These are phyloP conservation scores for Punica granatum DNA, from an alignment of 345 rosid species.

Conservation along the genomic window DNA sequence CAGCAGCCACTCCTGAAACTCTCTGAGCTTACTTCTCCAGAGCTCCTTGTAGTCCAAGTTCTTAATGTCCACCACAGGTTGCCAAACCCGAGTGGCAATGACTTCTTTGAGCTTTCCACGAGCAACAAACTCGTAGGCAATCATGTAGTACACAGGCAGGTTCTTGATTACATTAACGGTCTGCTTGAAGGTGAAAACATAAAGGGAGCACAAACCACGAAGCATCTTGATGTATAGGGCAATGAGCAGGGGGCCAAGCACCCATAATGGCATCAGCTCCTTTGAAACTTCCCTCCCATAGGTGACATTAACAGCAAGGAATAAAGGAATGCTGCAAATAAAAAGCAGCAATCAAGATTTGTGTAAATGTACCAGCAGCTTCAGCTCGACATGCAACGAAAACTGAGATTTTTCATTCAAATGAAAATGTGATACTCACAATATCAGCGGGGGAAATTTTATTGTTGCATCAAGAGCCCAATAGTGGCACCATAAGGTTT, in stretches of 20 bases:
- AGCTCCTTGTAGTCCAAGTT: constrained; percentile 57
- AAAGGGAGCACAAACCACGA: constrained; percentile 54
- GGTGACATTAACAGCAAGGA: constrained; percentile 44
- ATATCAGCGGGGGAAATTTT: constrained; percentile 58
- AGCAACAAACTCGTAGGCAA: constrained; percentile 40
- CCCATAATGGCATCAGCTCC: constrained; percentile 80
- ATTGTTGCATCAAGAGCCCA: constrained; percentile 65
- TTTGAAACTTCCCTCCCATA: constrained; percentile 76
- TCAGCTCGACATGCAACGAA: neutral
- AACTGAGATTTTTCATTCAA: neutral
- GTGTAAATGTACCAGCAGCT: neutral
- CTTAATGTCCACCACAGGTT: constrained; percentile 52
- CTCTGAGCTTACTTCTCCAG: constrained; percentile 41
- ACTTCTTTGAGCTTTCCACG: constrained; percentile 64
- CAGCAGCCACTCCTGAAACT: constrained; percentile 46
- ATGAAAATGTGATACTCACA: constrained; percentile 45
- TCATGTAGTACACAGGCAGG: constrained; percentile 47
- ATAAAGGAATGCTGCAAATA: constrained; percentile 56
- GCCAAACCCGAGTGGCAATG: constrained; percentile 31
- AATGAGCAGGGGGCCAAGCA: constrained; percentile 62
- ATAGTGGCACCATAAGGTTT: constrained; percentile 42
- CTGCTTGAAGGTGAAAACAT: constrained; percentile 67
- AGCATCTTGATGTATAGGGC: constrained; percentile 65
- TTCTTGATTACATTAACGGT: constrained; percentile 39
- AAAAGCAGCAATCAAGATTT: neutral